Evolutionary conservation across 352 stramenopile genomes (phyloP).

Genomic region (Phytopythium helicoides): DNA sequence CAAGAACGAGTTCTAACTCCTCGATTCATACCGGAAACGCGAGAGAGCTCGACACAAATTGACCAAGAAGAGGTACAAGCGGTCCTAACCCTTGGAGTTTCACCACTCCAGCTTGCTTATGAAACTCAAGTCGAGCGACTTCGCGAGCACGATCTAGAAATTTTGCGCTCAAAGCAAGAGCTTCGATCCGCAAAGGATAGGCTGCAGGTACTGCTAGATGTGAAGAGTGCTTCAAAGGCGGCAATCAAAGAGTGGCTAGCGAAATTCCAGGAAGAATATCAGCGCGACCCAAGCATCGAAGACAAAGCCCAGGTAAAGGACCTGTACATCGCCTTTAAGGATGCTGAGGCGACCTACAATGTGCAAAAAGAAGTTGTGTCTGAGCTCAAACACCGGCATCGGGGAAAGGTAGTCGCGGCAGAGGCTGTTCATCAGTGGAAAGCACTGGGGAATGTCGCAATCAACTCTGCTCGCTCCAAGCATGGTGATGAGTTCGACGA

Average conservation of each 20-base stretch:
- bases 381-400: constrained; percentile 47
- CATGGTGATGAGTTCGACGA: not conserved
- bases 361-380: constrained; percentile 32
- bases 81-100: not conserved
- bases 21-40: not conserved
- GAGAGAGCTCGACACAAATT: not conserved
- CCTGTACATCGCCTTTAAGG: constrained; percentile 74
- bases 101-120: constrained; percentile 31
- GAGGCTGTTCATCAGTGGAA: constrained; percentile 56
- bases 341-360: constrained; percentile 52
- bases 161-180: constrained; percentile 43
- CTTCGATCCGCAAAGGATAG: constrained; percentile 31
- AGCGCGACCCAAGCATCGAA: constrained; percentile 62
- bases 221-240: constrained; percentile 52
- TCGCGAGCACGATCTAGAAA: constrained; percentile 32
- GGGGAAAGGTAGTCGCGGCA: constrained; percentile 35
- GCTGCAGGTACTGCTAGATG: constrained; percentile 27
- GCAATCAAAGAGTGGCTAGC: constrained; percentile 66
- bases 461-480: not conserved
- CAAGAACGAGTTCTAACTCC: not conserved
- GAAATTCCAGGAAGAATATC: constrained; percentile 45
- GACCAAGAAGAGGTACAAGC: not conserved
- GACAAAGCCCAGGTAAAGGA: constrained; percentile 79
- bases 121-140: constrained; percentile 46
- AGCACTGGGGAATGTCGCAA: constrained; percentile 17